Conservation (phyloP, 805 yeast genomes). For the Kodamaea leandrae region DNA sequence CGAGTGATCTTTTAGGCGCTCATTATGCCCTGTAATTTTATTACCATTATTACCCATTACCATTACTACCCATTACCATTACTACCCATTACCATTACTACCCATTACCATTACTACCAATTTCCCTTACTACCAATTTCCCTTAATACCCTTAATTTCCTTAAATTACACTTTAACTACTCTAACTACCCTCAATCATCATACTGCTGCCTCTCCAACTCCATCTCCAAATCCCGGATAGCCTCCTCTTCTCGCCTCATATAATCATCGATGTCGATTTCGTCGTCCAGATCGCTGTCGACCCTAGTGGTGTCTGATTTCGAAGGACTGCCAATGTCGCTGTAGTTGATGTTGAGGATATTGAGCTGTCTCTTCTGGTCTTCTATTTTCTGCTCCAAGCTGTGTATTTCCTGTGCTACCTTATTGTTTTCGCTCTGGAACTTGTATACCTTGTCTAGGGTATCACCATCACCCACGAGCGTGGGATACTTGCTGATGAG, state of each 20-base stretch:
- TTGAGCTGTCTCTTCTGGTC: constrained; percentile 43
- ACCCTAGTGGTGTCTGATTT: constrained; percentile 6
- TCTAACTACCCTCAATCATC: too few species aligned
- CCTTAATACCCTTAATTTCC: too few species aligned
- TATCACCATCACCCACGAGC: constrained; percentile 21
- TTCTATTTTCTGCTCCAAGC: constrained; percentile 43
- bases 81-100: too few species aligned
- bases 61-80: too few species aligned
- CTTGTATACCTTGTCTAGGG: constrained; percentile 31
- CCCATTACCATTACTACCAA: too few species aligned
- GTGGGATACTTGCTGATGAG: constrained; percentile 27
- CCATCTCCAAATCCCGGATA: constrained; percentile 40
- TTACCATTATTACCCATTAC: too few species aligned
- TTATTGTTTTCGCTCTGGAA: constrained; percentile 37
- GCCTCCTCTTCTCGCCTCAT: constrained; percentile 47
- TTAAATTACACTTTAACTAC: too few species aligned
- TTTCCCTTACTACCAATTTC: too few species aligned
- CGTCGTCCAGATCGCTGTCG: constrained; percentile 15
- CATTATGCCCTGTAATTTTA: too few species aligned
- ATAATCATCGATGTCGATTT: constrained; percentile 35
- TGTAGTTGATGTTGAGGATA: constrained; percentile 28
- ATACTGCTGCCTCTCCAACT: constrained; percentile 23
- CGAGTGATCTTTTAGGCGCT: too few species aligned
- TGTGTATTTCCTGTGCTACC: constrained; percentile 37
- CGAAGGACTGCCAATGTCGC: constrained; percentile 18